phyloP scores from a whole-genome alignment of 2,329 filamentous ascomycete species.

The Aspergillus unguis region DNA sequence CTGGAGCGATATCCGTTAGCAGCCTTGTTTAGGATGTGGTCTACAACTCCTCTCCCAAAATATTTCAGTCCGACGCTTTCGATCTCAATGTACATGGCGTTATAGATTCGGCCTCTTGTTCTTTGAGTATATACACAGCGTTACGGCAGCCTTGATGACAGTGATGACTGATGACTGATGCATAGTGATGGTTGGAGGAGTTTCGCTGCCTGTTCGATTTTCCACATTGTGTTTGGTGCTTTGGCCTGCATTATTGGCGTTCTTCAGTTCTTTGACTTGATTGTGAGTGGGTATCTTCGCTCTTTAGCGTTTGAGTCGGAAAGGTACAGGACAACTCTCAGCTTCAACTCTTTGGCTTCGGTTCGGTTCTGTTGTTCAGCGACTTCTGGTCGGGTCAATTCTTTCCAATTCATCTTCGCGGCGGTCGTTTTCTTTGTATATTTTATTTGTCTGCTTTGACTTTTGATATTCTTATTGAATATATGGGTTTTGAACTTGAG shows the following conservation, averaged over 20 bases:
- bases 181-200: slow-evolving; percentile 25
- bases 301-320: too few species aligned
- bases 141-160: slow-evolving; percentile 28
- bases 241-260: slow-evolving; percentile 31
- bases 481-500: background rate
- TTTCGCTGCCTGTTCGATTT: slow-evolving; percentile 18
- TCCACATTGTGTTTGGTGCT: slow-evolving; percentile 11
- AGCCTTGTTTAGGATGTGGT: background rate
- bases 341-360: slow-evolving; percentile 17
- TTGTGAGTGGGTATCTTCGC: too few species aligned
- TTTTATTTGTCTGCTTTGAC: background rate
- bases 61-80: slow-evolving; percentile 6
- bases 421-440: slow-evolving; percentile 12
- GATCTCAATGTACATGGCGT: slow-evolving; percentile 15
- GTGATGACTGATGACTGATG: slow-evolving; percentile 39
- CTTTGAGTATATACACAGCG: slow-evolving; percentile 17
- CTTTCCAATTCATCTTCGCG: background rate
- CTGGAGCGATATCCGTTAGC: background rate
- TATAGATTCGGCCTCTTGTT: slow-evolving; percentile 20
- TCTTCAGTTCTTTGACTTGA: background rate
- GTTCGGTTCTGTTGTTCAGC: slow-evolving; percentile 3
- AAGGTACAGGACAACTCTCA: slow-evolving; percentile 9
- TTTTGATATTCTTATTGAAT: background rate
- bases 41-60: slow-evolving; percentile 7
- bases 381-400: slow-evolving; percentile 21